These are phyloP conservation scores for Benincasa hispida DNA, from an alignment of 306 rosid genomes.

Conservation along the genomic window DNA sequence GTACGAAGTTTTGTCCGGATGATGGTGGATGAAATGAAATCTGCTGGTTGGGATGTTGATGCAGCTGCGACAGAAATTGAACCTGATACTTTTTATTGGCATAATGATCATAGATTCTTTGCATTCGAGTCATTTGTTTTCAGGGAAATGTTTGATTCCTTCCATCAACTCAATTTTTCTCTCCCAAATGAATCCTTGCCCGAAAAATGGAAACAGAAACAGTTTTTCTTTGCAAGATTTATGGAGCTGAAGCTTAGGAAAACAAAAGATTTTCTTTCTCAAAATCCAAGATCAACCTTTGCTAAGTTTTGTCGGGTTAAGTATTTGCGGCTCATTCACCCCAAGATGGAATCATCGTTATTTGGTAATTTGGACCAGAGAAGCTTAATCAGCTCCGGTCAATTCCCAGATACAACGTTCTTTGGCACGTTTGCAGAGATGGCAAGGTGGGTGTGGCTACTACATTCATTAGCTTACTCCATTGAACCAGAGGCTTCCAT, in stretches of 20 bases:
- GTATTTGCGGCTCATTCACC: constrained; percentile 59
- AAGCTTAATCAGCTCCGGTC: constrained; percentile 44
- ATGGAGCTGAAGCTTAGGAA: constrained; percentile 55
- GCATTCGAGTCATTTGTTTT: constrained; percentile 65
- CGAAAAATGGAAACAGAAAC: constrained; percentile 19
- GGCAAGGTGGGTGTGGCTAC: constrained; percentile 80
- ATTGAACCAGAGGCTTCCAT: constrained; percentile 51
- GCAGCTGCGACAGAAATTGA: constrained; percentile 49
- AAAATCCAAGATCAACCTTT: constrained; percentile 47
- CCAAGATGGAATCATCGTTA: constrained; percentile 66
- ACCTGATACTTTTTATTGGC: constrained; percentile 31
- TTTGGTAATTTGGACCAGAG: constrained; percentile 56
- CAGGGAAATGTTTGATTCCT: constrained; percentile 71
- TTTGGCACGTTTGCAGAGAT: constrained; percentile 60
- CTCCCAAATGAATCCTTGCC: constrained; percentile 33
- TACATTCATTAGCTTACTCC: constrained; percentile 76
- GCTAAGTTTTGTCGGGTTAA: constrained; percentile 59
- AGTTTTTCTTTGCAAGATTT: constrained; percentile 42
- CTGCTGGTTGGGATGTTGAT: constrained; percentile 51
- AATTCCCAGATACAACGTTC: constrained; percentile 42
- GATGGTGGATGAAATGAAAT: constrained; percentile 58
- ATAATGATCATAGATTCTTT: constrained; percentile 61
- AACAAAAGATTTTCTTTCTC: constrained; percentile 38
- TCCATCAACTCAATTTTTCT: constrained; percentile 52
- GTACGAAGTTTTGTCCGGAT: constrained; percentile 50